These are phyloP conservation scores for Aspergillus carlsbadensis DNA, from an alignment of 495 filamentous ascomycete species.

Conservation along the genomic window DNA sequence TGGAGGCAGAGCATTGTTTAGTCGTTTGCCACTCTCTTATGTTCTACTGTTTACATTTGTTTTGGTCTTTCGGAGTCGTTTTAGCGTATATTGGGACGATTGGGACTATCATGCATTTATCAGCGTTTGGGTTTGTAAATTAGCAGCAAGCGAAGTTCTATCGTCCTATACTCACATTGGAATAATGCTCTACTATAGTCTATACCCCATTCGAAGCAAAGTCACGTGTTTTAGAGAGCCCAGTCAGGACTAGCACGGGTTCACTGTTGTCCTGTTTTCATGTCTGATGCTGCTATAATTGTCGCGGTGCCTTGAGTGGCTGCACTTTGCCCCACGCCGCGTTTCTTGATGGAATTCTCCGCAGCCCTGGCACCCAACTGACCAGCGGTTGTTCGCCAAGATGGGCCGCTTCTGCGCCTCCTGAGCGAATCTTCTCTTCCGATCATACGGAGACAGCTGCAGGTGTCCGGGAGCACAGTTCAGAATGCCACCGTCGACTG, in stretches of 20 bases:
- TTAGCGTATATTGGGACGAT: conserved; percentile 13
- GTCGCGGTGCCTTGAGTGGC: neutral
- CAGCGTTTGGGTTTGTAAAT: neutral
- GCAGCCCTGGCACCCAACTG: conserved; percentile 6
- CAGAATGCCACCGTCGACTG: conserved; percentile 44
- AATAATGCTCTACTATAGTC: no score
- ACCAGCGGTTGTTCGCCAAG: conserved; percentile 3
- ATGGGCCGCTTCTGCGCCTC: conserved; percentile 10
- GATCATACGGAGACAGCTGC: conserved; percentile 7
- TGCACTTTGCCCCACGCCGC: conserved; percentile 14
- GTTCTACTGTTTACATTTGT: conserved; percentile 6
- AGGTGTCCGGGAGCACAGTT: conserved; percentile 14
- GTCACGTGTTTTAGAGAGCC: neutral
- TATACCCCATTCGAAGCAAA: no score
- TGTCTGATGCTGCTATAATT: neutral
- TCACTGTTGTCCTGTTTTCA: neutral
- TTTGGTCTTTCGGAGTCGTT: conserved; percentile 3
- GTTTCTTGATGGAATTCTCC: conserved; percentile 11
- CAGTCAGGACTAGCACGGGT: neutral
- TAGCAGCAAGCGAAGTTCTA: conserved; percentile 1
- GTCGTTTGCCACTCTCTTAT: neutral
- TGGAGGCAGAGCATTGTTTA: conserved; percentile 78
- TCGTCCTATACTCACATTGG: no score
- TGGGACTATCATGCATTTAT: conserved; percentile 9
- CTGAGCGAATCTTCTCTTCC: conserved; percentile 8